Evolutionary conservation across 345 rosid genomes (phyloP).

Genomic region (Psidium guajava): DNA sequence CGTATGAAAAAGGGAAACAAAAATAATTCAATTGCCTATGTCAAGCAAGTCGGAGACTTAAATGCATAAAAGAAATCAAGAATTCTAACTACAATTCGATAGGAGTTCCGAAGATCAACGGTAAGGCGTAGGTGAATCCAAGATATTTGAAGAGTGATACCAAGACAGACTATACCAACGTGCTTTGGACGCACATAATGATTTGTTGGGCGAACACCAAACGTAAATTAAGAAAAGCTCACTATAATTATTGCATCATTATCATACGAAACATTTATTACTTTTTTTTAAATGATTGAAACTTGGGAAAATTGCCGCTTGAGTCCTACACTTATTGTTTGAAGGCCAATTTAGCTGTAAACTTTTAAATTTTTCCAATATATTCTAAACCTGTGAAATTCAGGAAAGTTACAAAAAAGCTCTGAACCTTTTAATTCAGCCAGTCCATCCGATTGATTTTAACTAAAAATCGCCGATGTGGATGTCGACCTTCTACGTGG

Average conservation of each 20-base stretch:
- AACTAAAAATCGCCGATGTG: no score
- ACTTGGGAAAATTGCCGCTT: neutral
- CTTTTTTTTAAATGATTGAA: neutral
- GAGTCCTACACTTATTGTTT: neutral
- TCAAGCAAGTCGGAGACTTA: neutral
- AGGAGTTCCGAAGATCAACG: neutral
- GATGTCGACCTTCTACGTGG: no score
- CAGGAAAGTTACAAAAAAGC: no score
- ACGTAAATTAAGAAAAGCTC: neutral
- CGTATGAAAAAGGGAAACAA: neutral
- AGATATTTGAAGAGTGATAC: neutral
- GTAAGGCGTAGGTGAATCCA: neutral
- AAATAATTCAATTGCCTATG: neutral
- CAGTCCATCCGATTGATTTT: no score
- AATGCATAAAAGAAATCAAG: neutral
- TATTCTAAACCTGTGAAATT: no score
- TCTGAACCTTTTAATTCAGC: no score
- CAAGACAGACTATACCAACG: neutral
- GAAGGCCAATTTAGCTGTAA: accelerated
- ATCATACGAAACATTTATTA: neutral
- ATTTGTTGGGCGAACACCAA: neutral
- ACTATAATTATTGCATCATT: neutral
- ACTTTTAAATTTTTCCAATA: neutral
- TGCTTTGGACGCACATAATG: neutral
- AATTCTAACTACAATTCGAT: neutral